phyloP scores from a whole-genome alignment of 2,329 filamentous ascomycete genomes.

The Coniosporium tulheliwenetii region DNA sequence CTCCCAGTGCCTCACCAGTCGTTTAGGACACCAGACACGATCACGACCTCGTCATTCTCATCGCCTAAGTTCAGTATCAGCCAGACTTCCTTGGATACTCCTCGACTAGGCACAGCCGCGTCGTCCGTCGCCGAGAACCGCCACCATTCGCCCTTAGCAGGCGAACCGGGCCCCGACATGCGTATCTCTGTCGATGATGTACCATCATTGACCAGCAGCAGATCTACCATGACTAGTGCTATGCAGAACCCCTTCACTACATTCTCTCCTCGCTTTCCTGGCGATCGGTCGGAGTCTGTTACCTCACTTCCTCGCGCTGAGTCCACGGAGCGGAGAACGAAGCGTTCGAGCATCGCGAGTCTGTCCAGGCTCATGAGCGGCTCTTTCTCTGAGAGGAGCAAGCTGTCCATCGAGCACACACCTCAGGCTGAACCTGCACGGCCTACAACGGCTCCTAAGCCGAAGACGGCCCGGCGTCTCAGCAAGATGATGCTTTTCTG shows the following conservation, averaged over 20 bases:
- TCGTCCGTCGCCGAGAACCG: constrained; percentile 60
- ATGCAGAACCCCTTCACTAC: constrained; percentile 35
- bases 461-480: constrained; percentile 54
- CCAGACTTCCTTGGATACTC: constrained; percentile 52
- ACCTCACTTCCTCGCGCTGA: constrained; percentile 22
- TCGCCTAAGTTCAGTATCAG: constrained; percentile 48
- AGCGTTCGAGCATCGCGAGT: constrained; percentile 62
- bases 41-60: constrained; percentile 40
- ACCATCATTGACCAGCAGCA: constrained; percentile 59
- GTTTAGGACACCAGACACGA: constrained; percentile 50
- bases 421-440: constrained; percentile 27
- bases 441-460: constrained; percentile 43
- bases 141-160: constrained; percentile 49
- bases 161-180: constrained; percentile 56
- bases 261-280: constrained; percentile 21
- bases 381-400: constrained; percentile 59
- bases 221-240: constrained; percentile 57
- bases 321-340: constrained; percentile 40
- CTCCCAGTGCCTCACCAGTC: constrained; percentile 26
- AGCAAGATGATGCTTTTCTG: constrained; percentile 69
- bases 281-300: constrained; percentile 23
- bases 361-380: constrained; percentile 62
- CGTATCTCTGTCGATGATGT: constrained; percentile 60
- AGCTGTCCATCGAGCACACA: constrained; percentile 50
- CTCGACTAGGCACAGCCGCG: constrained; percentile 58